A percentile compares a stretch with the other conserved stretches of the same genome.
phyloP scores from a whole-genome alignment of 768 basidiomycete genomes.

The Termitomyces eurrhizus region DNA sequence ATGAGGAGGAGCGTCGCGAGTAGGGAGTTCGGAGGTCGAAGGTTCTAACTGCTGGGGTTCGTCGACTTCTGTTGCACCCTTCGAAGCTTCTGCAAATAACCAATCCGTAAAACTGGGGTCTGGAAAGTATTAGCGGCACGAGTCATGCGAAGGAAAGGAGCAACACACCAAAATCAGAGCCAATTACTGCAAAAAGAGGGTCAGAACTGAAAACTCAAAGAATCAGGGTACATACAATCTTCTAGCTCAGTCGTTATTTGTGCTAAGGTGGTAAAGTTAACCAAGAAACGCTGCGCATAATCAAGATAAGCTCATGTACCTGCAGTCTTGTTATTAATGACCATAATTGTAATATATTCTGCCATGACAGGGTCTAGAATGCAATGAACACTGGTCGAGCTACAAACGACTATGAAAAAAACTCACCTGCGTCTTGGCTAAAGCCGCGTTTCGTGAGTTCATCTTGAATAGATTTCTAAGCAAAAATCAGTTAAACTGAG shows the following conservation, averaged over 20 bases:
- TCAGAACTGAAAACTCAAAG: not conserved
- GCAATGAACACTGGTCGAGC: not conserved
- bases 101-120: conserved; percentile 85
- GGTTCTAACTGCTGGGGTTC: conserved; percentile 33
- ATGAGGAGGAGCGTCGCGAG: conserved; percentile 29
- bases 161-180: conserved; percentile 71
- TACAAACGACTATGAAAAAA: conserved; percentile 11
- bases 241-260: conserved; percentile 88
- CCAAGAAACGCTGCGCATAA: not conserved
- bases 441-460: conserved; percentile 74
- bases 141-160: conserved; percentile 11
- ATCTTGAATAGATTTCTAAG: conserved; percentile 73
- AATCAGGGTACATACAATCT: conserved; percentile 53
- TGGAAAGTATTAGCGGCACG: conserved; percentile 25
- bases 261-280: conserved; percentile 36
- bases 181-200: conserved; percentile 50
- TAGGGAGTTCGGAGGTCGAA: conserved; percentile 28
- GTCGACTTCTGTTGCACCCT: conserved; percentile 56
- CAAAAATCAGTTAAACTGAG: conserved; percentile 8
- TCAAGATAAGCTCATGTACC: conserved; percentile 37
- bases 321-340: conserved; percentile 86
- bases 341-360: conserved; percentile 93
- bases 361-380: conserved; percentile 82
- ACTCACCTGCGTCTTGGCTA: conserved; percentile 71
- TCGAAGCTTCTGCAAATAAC: conserved; percentile 79